Base-by-base conservation (phyloP, 202 grass and related monocot species). In the Elaeis oleifera region DNA sequence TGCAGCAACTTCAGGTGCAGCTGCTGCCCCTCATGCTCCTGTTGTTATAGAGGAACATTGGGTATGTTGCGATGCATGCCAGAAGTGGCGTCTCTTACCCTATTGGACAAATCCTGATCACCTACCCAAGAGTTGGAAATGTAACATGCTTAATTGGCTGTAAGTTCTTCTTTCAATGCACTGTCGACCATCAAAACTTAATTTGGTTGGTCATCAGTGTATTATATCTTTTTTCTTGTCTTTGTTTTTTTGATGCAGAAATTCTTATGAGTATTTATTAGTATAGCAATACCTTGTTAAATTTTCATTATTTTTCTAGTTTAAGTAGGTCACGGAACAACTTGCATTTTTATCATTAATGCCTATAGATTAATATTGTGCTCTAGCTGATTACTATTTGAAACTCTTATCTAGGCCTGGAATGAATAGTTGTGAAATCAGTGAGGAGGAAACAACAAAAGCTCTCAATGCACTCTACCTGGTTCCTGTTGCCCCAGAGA, bases 61-160 rank as follows among this genome's bases (percentile, higher is more conserved):
- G 94, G 94, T 99, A 61, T 67, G 56, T 73, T 99, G 94, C 82
- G 94, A 94, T 70, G 86, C 77, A 67, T 94, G 94, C 65, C 68
- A 86, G 51, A 94, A 76, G 81, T 99, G 94, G 94, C 84, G 94
- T 78, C 85, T 99, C 16, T 76, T 99, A 69, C 94, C 94, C 29
- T 87, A 87, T 82, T 83, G 84, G 56, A 87, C 76, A 53, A 70
- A 87, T 75, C 78, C 75, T 50, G 74, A 74, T 58, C 59, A 50
- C 65, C 88, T 94, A 57, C 88, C 88, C 16, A 82, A 86, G 73
- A 86, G 89, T 70, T 99, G 94, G 88, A 84, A 84, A 54, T 99
- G 94, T 53, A 94, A 80, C 70, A 79, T 89, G 78, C 88, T 82
- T 54, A 74, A 84, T 5, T 99, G 94, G 94, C 88, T 99, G 94